phyloP scores from a whole-genome alignment of 2,329 filamentous ascomycete species.

The Ophiostoma ulmi region DNA sequence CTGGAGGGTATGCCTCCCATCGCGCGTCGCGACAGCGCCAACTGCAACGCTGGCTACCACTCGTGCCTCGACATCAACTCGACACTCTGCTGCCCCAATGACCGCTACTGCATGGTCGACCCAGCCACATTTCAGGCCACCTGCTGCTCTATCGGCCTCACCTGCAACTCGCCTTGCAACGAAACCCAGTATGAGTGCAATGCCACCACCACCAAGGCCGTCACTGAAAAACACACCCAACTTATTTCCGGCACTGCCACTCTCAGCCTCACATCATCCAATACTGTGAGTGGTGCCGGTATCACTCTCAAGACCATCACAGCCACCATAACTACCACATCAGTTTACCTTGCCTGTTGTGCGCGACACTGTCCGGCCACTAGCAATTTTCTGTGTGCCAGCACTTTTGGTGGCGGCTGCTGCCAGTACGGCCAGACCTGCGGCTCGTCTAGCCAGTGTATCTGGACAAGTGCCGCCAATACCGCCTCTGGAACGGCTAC shows the following conservation, averaged over 20 bases:
- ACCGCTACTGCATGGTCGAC: constrained; percentile 34
- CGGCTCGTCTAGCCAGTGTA: constrained; percentile 35
- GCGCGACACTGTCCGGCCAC: constrained; percentile 39
- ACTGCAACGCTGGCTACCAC: constrained; percentile 25
- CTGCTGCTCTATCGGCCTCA: constrained; percentile 35
- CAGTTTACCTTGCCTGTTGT: constrained; percentile 37
- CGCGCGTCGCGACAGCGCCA: constrained; percentile 20
- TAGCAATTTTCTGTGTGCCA: constrained; percentile 43
- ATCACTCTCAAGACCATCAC: constrained; percentile 28
- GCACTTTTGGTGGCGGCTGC: constrained; percentile 44
- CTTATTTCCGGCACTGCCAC: constrained; percentile 5
- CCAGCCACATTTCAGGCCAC: constrained; percentile 24
- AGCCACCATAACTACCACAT: constrained; percentile 29
- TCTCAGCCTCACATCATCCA: constrained; percentile 6
- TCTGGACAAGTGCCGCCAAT: constrained; percentile 28
- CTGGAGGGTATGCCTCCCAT: constrained; percentile 18
- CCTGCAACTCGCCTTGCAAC: constrained; percentile 34
- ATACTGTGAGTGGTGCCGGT: constrained; percentile 23
- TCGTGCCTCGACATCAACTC: constrained; percentile 32
- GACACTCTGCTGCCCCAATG: constrained; percentile 30
- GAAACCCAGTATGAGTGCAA: constrained; percentile 32
- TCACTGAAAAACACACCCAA: constrained; percentile 28
- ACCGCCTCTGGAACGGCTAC: not conserved
- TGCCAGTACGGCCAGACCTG: constrained; percentile 46
- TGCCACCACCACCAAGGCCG: constrained; percentile 27